Percentiles rank a stretch among this genome's conserved stretches.
phyloP scores from a whole-genome alignment of 2,329 filamentous ascomycete species.

The Paraconiothyrium sp. region DNA sequence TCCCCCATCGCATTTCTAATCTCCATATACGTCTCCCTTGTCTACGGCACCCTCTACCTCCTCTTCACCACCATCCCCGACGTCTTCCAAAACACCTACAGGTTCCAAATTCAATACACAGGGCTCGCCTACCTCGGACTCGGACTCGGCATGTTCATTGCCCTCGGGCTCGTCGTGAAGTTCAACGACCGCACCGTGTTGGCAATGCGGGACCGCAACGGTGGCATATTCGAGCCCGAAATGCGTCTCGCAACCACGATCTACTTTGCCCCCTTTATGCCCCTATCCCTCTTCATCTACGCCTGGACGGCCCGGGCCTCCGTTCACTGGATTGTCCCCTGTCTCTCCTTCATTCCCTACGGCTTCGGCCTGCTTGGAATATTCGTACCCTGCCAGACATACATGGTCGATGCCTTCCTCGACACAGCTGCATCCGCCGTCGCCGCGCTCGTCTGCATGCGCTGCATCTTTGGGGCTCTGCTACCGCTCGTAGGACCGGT shows the following conservation, averaged over 20 bases:
- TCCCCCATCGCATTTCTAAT: slow-evolving; percentile 31
- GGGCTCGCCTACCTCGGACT: slow-evolving; percentile 25
- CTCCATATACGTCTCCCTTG: slow-evolving; percentile 24
- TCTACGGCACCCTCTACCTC: slow-evolving; percentile 37
- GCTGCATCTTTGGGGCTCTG: slow-evolving; percentile 61
- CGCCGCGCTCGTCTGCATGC: slow-evolving; percentile 42
- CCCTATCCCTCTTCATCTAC: slow-evolving; percentile 30
- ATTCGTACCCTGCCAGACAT: slow-evolving; percentile 58
- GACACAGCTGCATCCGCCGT: slow-evolving; percentile 67
- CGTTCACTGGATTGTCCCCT: slow-evolving; percentile 35
- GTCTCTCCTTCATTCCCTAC: slow-evolving; percentile 30
- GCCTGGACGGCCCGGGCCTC: slow-evolving; percentile 30
- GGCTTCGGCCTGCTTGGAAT: slow-evolving; percentile 30
- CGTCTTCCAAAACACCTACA: slow-evolving; percentile 26
- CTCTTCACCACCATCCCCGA: slow-evolving; percentile 32
- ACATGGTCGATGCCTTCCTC: slow-evolving; percentile 67
- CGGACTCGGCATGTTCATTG: slow-evolving; percentile 25
- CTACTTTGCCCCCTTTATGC: slow-evolving; percentile 54
- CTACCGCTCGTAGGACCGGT: slow-evolving; percentile 63
- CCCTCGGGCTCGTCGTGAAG: slow-evolving; percentile 22
- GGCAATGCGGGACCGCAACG: slow-evolving; percentile 25
- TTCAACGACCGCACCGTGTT: slow-evolving; percentile 27
- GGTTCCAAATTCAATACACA: slow-evolving; percentile 14
- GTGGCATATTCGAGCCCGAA: slow-evolving; percentile 33
- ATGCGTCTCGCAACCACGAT: slow-evolving; percentile 52